Evolutionary conservation across 495 filamentous ascomycete genomes (phyloP), one percentile per base, ranked within the genome.

Genomic region (Podospora australis): DNA sequence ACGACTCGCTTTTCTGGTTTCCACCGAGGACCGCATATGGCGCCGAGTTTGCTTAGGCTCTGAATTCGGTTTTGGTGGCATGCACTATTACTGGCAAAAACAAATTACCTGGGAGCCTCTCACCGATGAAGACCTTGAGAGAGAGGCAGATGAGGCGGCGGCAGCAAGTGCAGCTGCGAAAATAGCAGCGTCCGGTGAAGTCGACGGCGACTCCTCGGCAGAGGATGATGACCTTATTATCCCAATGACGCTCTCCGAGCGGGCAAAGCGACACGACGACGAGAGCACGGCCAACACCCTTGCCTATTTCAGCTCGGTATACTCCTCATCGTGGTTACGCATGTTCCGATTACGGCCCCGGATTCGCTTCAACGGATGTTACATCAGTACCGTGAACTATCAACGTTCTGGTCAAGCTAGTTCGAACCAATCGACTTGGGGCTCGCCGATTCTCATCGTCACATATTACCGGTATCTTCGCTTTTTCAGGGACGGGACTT

Each of bases 391-490:
- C 0, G 88, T 95, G 39, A 97, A 97, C 69, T 98, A 98, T 66
- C 81, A 85, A 25, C 86, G 92, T 2, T 69, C 87, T 2, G 92
- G 92, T 42, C 82, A 57, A 66, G 79, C 54, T 66, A 77, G 53
- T 52, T 70, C 50, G 69, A 74, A 66, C 68, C 77, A 62, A 65
- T 62, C 62, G 44, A 82, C 54, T 60, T 94, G 87, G 88, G 82
- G 81, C 60, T 83, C 79, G 17, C 92, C 94, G 10, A 85, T 97
- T 16, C 90, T 91, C 59, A 95, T 96, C 44, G 90, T 98, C 28
- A 98, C 92, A 0, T 98, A 97, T 68, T 97, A 92, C 70, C 87
- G 92, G 29, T 98, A 97, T 63, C 74, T 98, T 0, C 85, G 92
- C 10, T 92, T 97, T 68, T 95, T 94, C 70, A 85, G 88, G 17